Conservation (phyloP, 2,329 filamentous ascomycete genomes). For the Cercospora sp. region DNA sequence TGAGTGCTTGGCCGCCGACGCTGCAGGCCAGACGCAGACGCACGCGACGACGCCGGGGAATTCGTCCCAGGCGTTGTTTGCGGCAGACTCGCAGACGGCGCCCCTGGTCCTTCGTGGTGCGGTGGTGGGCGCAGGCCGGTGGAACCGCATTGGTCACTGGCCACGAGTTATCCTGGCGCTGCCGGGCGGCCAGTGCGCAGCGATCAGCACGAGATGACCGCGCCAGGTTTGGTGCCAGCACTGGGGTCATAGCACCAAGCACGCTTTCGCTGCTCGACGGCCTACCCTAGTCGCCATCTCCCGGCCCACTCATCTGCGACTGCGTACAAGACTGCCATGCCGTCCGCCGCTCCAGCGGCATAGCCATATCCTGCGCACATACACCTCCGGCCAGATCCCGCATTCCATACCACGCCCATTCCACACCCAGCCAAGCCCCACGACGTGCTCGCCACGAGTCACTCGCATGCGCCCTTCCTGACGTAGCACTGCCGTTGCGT, state of each 20-base stretch:
- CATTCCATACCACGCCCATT: constrained; percentile 28
- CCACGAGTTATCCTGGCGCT: constrained; percentile 26
- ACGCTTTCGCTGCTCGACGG: background rate
- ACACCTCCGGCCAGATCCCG: constrained; percentile 17
- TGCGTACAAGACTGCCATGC: constrained; percentile 25
- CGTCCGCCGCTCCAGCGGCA: constrained; percentile 15
- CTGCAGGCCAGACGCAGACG: background rate
- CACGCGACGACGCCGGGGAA: background rate
- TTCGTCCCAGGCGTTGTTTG: constrained; percentile 2
- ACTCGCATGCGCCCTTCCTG: constrained; percentile 24
- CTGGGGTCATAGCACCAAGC: constrained; percentile 2
- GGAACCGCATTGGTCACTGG: constrained; percentile 23
- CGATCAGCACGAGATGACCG: constrained; percentile 24
- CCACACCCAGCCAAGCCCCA: constrained; percentile 20
- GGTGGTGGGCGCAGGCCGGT: constrained; percentile 11
- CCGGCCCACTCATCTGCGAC: constrained; percentile 24
- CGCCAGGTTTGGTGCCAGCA: constrained; percentile 19
- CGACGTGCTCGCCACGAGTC: constrained; percentile 26
- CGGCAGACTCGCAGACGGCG: constrained; percentile 4
- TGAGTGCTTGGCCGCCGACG: background rate
- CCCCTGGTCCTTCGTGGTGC: background rate
- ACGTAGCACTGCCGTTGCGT: constrained; percentile 18
- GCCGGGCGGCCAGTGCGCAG: constrained; percentile 15
- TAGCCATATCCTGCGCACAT: constrained; percentile 13
- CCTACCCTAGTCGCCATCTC: constrained; percentile 21